These are phyloP conservation scores for Arthrinium puccinioides DNA, from an alignment of 2,329 filamentous ascomycete genomes.

Conservation along the genomic window DNA sequence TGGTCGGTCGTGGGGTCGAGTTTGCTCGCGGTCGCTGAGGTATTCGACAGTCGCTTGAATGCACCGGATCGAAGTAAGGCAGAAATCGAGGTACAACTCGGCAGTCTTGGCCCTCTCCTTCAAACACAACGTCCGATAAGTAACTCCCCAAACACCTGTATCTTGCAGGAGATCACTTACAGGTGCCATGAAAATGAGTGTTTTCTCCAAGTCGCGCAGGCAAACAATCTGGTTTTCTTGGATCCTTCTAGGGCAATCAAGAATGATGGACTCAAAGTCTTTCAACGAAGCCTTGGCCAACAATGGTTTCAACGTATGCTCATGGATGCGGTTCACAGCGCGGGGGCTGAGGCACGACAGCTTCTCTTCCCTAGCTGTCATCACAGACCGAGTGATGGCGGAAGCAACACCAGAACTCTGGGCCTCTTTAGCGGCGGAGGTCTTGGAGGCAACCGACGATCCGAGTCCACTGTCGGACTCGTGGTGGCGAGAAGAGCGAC, in stretches of 20 bases:
- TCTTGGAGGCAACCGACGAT: slow-evolving; percentile 64
- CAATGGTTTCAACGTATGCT: slow-evolving; percentile 72
- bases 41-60: slow-evolving; percentile 84
- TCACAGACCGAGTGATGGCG: slow-evolving; percentile 55
- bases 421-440: slow-evolving; percentile 40
- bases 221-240: slow-evolving; percentile 80
- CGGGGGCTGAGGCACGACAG: slow-evolving; percentile 58
- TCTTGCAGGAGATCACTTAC: slow-evolving; percentile 65
- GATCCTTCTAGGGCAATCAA: slow-evolving; percentile 73
- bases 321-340: slow-evolving; percentile 71
- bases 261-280: slow-evolving; percentile 73
- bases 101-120: slow-evolving; percentile 73
- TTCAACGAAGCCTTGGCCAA: slow-evolving; percentile 66
- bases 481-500: slow-evolving; percentile 56
- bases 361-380: slow-evolving; percentile 37
- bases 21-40: slow-evolving; percentile 79
- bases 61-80: slow-evolving; percentile 82
- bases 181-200: slow-evolving; percentile 80
- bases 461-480: slow-evolving; percentile 84
- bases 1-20: slow-evolving; percentile 74
- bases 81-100: slow-evolving; percentile 74
- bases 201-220: slow-evolving; percentile 91
- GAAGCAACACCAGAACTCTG: slow-evolving; percentile 38
- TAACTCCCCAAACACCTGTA: slow-evolving; percentile 51
- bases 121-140: slow-evolving; percentile 63